Base-by-base conservation (phyloP, 2,329 filamentous ascomycete species). In the Fusarium gaditjirri region DNA sequence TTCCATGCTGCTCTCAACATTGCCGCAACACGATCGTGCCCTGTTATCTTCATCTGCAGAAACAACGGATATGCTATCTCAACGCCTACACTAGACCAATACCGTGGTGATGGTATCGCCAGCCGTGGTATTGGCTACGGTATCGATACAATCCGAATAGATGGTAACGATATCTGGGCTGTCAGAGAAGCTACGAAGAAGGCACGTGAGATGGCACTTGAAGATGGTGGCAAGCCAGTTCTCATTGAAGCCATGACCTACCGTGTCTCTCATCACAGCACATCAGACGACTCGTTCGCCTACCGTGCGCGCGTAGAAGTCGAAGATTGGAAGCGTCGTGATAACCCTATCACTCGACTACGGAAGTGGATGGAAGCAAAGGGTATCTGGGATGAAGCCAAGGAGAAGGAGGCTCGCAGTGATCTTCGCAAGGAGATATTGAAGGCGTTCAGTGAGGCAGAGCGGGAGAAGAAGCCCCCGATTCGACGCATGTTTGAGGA, bases 221-320 rank as follows among this genome's bases (percentile, higher is more conserved):
- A 92, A 61, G 90, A 93, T 46, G 94, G 93, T n/a, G 93, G 94
- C 8, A 90, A 89, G 70, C 94, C 94, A 0, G 89, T 99, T 0
- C 85, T 99, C 12, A 92, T 99, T 43, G 96, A 99, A 83, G 94
- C 94, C 61, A 97, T 99, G 93, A 95, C 93, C 29, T 99, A 99
- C 83, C 94, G 96, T n/a, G 95, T 98, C 46, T 95, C 93, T 11
- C 94, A 99, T 80, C 96, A 99, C 84, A 97, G 94, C 82, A 99
- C 96, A 2, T 96, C 93, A 1, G 96, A 99, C 79, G 96, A 99
- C 83, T 96, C 93, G 31, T 99, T 98, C 78, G 96, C 96, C 1
- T 99, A 99, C 84, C 92, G 96, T 13, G 94, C 95, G 3, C 90
- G 92, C 31, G 91, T 98, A 2, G 96, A 99, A 79, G 96, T 99